A percentile compares a stretch with the other conserved stretches of the same genome.
These are phyloP conservation scores for Paspalum notatum DNA, from an alignment of 176 grass and related monocot genomes.

Conservation along the genomic window DNA sequence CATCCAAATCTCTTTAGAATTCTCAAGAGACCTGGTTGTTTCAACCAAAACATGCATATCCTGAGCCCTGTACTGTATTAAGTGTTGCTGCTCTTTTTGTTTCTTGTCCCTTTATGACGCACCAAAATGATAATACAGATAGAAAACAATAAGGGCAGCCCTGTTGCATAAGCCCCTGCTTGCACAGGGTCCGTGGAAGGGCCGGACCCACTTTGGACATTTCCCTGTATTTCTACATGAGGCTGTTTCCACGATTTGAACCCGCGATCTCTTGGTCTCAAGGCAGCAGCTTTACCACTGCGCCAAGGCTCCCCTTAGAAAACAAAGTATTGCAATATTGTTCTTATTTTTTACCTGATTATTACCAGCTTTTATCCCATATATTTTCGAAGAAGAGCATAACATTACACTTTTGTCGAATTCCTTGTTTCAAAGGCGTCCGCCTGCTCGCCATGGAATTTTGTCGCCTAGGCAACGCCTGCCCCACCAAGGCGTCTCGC, in stretches of 20 bases:
- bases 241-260: no score
- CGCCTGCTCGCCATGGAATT: no score
- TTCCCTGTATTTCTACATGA: no score
- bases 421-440: no score
- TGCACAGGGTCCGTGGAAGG: no score
- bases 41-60: not conserved
- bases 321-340: not conserved
- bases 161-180: no score
- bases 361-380: not conserved
- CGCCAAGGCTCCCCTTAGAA: not conserved
- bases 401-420: not conserved
- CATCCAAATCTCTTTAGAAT: not conserved
- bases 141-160: not conserved
- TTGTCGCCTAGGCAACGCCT: no score
- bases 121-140: constrained; percentile 14
- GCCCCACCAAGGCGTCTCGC: no score
- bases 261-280: no score
- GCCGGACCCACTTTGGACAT: no score
- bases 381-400: not conserved
- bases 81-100: not conserved
- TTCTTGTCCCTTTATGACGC: constrained; percentile 19
- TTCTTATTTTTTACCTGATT: not conserved
- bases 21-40: not conserved
- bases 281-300: no score
- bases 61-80: not conserved